Evolutionary conservation across 306 rosid species (phyloP).

Genomic region (Pyrus betulifolia): DNA sequence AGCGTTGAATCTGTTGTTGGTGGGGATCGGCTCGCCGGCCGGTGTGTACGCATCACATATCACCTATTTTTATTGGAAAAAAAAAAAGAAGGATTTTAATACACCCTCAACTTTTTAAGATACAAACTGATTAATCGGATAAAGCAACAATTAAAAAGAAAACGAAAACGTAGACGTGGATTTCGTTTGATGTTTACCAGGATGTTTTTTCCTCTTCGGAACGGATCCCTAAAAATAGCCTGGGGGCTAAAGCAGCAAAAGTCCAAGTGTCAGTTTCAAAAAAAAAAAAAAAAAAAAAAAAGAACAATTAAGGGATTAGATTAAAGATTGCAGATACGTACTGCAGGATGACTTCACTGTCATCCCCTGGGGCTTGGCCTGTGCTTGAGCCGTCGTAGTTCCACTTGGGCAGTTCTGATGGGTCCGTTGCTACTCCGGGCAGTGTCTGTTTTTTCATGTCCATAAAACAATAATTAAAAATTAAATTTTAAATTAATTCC

Average conservation of each 20-base stretch:
- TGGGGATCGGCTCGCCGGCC: slow-evolving; percentile 46
- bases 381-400: slow-evolving; percentile 59
- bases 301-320: not conserved
- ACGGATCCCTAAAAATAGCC: slow-evolving; percentile 48
- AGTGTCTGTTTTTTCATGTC: slow-evolving; percentile 25
- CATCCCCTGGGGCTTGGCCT: slow-evolving; percentile 41
- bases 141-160: no score
- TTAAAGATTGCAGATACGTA: slow-evolving; percentile 2
- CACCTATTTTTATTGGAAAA: slow-evolving; percentile 17
- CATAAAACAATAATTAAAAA: not conserved
- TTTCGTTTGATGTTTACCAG: slow-evolving; percentile 21
- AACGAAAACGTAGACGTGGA: not conserved
- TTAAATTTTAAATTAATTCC: not conserved
- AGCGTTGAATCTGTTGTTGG: slow-evolving; percentile 37
- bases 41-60: slow-evolving; percentile 44
- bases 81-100: not conserved
- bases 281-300: not conserved
- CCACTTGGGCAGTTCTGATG: slow-evolving; percentile 46
- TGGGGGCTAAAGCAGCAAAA: slow-evolving; percentile 29
- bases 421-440: slow-evolving; percentile 33
- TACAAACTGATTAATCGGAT: no score
- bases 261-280: not conserved
- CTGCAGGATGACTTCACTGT: slow-evolving; percentile 49
- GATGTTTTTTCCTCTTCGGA: slow-evolving; percentile 45
- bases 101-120: not conserved